Conservation (phyloP, 352 stramenopile genomes). For the Pythium sp. region DNA sequence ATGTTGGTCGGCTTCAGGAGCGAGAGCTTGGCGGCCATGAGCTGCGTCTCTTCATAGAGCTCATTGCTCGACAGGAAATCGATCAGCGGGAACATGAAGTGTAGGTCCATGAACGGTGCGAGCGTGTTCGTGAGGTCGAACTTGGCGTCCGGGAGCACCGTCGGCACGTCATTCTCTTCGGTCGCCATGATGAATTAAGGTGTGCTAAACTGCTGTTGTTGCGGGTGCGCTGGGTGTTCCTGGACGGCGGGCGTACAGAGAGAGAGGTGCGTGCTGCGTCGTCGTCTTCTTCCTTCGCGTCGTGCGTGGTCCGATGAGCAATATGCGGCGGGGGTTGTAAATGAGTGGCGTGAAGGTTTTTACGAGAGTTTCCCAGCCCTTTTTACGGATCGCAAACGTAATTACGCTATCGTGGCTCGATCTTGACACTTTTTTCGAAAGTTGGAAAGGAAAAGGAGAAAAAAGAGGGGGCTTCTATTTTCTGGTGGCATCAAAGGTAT, state of each 20-base stretch:
- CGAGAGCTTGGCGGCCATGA: conserved; percentile 89
- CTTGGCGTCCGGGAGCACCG: conserved; percentile 58
- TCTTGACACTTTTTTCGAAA: neutral
- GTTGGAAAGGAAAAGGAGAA: no score
- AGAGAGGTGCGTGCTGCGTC: neutral
- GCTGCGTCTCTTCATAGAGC: conserved; percentile 90
- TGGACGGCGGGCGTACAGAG: neutral
- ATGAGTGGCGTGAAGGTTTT: conserved; percentile 39
- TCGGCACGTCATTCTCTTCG: conserved; percentile 42
- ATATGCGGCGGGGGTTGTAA: conserved; percentile 20
- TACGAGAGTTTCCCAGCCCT: conserved; percentile 6
- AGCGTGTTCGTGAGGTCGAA: conserved; percentile 95
- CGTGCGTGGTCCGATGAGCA: conserved; percentile 12
- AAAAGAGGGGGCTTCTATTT: neutral
- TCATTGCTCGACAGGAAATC: conserved; percentile 92
- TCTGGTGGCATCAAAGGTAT: neutral
- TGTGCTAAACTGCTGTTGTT: conserved; percentile 2
- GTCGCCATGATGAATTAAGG: conserved; percentile 27
- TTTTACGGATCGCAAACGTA: conserved; percentile 24
- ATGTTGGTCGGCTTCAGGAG: conserved; percentile 95
- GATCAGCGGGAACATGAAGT: conserved; percentile 98
- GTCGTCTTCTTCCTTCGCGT: conserved; percentile 10
- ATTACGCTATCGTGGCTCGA: conserved; percentile 16
- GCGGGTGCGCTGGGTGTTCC: conserved; percentile 9
- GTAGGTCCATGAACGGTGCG: conserved; percentile 94